A percentile compares a stretch with the other conserved stretches of the same genome.
phyloP scores from a whole-genome alignment of 2,329 filamentous ascomycete species.

The Ophiocordyceps unilateralis region DNA sequence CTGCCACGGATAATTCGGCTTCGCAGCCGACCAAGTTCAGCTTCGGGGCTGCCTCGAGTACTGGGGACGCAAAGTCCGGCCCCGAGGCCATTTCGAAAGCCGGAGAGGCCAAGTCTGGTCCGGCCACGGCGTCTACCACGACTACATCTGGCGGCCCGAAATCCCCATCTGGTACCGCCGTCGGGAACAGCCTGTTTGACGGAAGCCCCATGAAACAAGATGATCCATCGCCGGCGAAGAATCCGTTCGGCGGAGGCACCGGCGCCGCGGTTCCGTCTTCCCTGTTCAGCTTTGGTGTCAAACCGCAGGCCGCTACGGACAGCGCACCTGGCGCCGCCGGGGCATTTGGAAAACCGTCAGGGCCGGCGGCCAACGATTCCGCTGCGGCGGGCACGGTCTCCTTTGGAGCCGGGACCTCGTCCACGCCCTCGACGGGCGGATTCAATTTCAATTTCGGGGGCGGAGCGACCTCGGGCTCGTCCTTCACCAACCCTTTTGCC shows the following conservation, averaged over 20 bases:
- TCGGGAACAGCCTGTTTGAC: constrained; percentile 17
- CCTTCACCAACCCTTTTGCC: constrained; percentile 9
- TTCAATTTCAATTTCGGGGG: constrained; percentile 16
- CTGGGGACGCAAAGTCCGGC: constrained; percentile 10
- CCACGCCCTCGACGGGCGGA: constrained; percentile 8
- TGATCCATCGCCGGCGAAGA: constrained; percentile 20
- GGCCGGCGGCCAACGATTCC: constrained; percentile 7
- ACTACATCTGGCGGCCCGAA: constrained; percentile 21
- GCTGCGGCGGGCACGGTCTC: constrained; percentile 13
- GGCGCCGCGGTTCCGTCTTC: constrained; percentile 10
- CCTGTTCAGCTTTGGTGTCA: constrained; percentile 17
- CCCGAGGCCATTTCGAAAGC: constrained; percentile 1
- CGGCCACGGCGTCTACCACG: constrained; percentile 10
- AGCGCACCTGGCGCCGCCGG: constrained; percentile 17
- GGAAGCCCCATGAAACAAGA: constrained; percentile 27
- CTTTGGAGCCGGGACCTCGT: constrained; percentile 16
- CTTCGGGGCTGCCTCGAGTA: constrained; percentile 13
- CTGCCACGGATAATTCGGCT: constrained; percentile 2
- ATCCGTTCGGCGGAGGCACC: constrained; percentile 11
- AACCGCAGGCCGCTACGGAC: constrained; percentile 2
- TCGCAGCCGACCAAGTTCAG: constrained; percentile 13
- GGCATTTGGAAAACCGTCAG: constrained; percentile 16
- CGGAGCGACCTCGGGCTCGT: constrained; percentile 7
- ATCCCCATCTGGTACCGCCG: constrained; percentile 12
- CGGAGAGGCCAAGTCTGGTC: too few species aligned